phyloP scores from a whole-genome alignment of 306 rosid genomes.

The Prunus padus region DNA sequence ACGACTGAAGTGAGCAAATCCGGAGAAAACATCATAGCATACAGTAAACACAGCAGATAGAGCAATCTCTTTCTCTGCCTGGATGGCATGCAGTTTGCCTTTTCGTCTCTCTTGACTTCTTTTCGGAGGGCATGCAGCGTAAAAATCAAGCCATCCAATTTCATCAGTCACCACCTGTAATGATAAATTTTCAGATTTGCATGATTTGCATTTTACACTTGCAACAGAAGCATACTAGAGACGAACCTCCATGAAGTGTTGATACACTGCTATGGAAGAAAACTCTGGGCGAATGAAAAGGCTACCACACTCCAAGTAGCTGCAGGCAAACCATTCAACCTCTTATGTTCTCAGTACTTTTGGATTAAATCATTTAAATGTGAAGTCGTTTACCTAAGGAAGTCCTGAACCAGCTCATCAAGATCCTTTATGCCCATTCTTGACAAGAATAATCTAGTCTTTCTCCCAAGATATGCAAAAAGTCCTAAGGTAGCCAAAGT shows the following conservation, averaged over 20 bases:
- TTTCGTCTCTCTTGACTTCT: conserved; percentile 41
- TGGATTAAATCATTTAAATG: conserved; percentile 9
- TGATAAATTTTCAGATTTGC: conserved; percentile 5
- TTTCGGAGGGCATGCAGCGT: conserved; percentile 39
- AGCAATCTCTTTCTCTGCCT: conserved; percentile 70
- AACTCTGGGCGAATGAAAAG: conserved; percentile 60
- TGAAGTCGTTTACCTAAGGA: conserved; percentile 50
- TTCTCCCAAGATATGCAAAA: conserved; percentile 70
- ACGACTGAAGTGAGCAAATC: conserved; percentile 64
- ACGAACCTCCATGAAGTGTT: conserved; percentile 69
- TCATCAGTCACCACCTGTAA: conserved; percentile 63
- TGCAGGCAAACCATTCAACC: conserved; percentile 37
- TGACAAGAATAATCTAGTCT: conserved; percentile 64
- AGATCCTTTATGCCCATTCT: conserved; percentile 60
- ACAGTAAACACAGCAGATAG: conserved; percentile 48
- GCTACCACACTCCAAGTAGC: conserved; percentile 76
- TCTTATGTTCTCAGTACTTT: conserved; percentile 5
- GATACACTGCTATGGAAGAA: conserved; percentile 47
- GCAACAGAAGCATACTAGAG: conserved; percentile 18
- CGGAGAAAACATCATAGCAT: conserved; percentile 66
- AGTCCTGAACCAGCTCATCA: conserved; percentile 61
- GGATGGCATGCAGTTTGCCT: conserved; percentile 43
- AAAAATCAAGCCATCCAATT: conserved; percentile 74
- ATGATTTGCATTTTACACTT: conserved; percentile 5
- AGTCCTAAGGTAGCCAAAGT: conserved; percentile 60